Evolutionary conservation across 495 filamentous ascomycete species (phyloP), one percentile per base, ranked within the genome.

Genomic region (Penicillium subrubescens): DNA sequence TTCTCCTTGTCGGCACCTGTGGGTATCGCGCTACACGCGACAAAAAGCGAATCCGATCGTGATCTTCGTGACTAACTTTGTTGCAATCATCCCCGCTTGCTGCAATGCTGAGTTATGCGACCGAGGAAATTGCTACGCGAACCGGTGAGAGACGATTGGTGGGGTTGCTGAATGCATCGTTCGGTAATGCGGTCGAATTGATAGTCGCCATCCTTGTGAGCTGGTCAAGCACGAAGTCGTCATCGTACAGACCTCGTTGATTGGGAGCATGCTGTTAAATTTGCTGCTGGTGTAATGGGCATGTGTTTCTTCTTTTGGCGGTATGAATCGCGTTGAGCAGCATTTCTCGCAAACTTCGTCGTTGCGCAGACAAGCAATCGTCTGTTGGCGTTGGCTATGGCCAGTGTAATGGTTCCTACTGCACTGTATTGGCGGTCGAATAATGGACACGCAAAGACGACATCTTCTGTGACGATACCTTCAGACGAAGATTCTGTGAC

Each of bases 41-140:
- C 11, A 14, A 15, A n/a, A 12, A 39, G 11, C 35, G 35, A 39
- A 39, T 15, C 35, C 35, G 10, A 15, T 69, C 23, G 37, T 63
- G n/a, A 58, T 65, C 55, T 73, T 74, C 35, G 54, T 68, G 31
- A 59, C 58, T 55, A 74, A 74, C 43, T 57, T 74, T n/a, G 62
- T 70, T 43, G 71, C 70, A 19, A 72, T 74, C 46, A 57, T 74
- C 14, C n/a, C 71, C 70, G 2, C 37, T 74, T 23, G 63, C 70
- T 1, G 59, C 67, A 29, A 63, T 61, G 1, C 62, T 74, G 12
- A 72, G 63, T 27, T 59, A 65, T 62, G 70, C 71, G 59, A 74
- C 71, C 12, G 71, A 74, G 60, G 53, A 54, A 37, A 46, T 74
- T 5, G 50, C 67, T 10, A 37, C 41, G 8, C 61, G 65, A 33